Evolutionary conservation across 352 stramenopile species (phyloP).

Genomic region (Phytophthora cactorum): DNA sequence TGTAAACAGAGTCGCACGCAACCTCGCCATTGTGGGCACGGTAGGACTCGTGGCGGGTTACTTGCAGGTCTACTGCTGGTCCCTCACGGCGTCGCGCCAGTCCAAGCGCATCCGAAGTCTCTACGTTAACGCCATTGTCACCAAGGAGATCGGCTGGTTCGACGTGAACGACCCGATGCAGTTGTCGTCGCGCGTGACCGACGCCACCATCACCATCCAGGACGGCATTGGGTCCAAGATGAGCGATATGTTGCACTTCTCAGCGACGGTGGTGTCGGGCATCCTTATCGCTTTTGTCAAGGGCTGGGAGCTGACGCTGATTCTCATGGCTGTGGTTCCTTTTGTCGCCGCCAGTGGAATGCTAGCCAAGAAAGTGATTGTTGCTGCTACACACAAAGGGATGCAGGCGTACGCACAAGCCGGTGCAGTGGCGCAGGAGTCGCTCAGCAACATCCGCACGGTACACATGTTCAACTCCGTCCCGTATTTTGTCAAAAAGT

Average conservation of each 20-base stretch:
- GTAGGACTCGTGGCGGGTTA: conserved; percentile 39
- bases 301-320: no score
- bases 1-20: conserved; percentile 43
- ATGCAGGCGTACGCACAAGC: no score
- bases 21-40: conserved; percentile 42
- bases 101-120: conserved; percentile 46
- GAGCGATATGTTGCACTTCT: conserved; percentile 4
- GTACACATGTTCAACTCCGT: conserved; percentile 69
- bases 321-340: no score
- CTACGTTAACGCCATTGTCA: conserved; percentile 49
- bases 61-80: conserved; percentile 59
- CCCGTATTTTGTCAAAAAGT: conserved; percentile 43
- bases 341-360: no score
- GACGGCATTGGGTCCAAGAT: conserved; percentile 54
- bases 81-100: conserved; percentile 51
- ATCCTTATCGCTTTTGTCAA: no score
- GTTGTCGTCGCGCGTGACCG: conserved; percentile 43
- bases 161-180: conserved; percentile 55
- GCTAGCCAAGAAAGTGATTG: no score
- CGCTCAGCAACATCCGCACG: conserved; percentile 58
- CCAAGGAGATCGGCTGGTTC: conserved; percentile 61
- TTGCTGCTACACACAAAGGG: no score
- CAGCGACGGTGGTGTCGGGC: no score
- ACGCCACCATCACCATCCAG: conserved; percentile 47
- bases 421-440: conserved; percentile 46